Conservation (phyloP, 2,329 filamentous ascomycete species). For the Scleromitrula shiraiana region DNA sequence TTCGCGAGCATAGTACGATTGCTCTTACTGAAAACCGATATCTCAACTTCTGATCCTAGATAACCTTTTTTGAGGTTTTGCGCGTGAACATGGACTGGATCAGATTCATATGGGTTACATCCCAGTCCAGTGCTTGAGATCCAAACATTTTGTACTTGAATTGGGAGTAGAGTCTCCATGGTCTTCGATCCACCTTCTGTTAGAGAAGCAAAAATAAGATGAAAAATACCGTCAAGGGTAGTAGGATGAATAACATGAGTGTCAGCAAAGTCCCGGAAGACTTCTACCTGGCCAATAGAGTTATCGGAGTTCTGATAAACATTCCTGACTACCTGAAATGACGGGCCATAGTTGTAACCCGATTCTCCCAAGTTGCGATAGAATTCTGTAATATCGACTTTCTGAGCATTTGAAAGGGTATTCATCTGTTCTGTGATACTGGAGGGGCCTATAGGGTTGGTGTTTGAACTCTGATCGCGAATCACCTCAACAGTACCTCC, state of each 20-base stretch:
- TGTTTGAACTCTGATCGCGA: no score
- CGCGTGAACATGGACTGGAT: background rate
- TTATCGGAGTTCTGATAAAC: background rate
- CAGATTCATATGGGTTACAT: background rate
- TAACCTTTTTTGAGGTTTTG: background rate
- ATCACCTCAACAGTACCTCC: background rate
- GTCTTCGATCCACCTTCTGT: constrained; percentile 13
- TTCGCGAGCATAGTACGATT: background rate
- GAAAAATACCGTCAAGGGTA: constrained; percentile 43
- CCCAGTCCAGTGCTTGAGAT: background rate
- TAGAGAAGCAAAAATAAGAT: constrained; percentile 1
- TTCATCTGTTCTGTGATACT: no score
- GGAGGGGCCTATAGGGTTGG: no score
- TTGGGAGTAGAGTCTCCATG: background rate
- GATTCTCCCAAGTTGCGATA: constrained; percentile 13
- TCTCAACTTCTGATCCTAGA: background rate
- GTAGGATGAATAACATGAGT: constrained; percentile 48
- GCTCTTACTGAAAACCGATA: background rate
- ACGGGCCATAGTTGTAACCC: constrained; percentile 41
- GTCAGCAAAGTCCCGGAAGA: constrained; percentile 28
- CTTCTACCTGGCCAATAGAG: constrained; percentile 13
- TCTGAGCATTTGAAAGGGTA: no score
- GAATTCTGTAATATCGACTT: background rate
- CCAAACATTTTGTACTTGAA: background rate
- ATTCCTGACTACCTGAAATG: constrained; percentile 30